Evolutionary conservation across 768 basidiomycete species (phyloP), one percentile per base, ranked within the genome.

Genomic region (Rhodotorula diobovata): DNA sequence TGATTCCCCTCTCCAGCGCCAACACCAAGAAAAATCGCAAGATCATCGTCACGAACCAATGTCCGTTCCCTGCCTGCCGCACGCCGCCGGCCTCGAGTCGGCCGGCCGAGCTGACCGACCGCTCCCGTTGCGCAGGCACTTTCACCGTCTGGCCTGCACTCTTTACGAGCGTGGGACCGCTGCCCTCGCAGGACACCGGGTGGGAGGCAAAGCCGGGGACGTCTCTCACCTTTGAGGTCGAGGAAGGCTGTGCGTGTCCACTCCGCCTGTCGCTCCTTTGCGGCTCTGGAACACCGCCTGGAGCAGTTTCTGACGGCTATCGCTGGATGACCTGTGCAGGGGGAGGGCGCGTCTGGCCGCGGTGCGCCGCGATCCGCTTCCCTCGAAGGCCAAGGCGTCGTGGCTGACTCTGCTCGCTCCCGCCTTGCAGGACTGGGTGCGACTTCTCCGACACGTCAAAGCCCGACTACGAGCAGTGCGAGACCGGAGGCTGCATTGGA

Each of bases 201-300:
- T 70, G 69, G 69, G 69, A 70, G 30, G 63, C 63, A 12, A n/a
- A 34, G 45, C 25, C 59, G 16, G 69, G 69, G 0, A 53, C 69
- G 41, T 37, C 21, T 8, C 11, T 66, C 41, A 30, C 51, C 23
- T 70, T 70, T 35, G 50, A 58, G 37, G 69, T 70, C 12, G 35
- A 65, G 23, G 63, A 70, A 28, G 45, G 46, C 30, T 70, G 69
- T 67, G 32, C 46, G 66, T 37, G 35, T 1, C 23, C 56, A 7
- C n/a, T 43, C 37, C 37, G 15, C 2, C 15, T 23, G 2, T 46
- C 41, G 14, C 6, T 43, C 14, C 12, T 2, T 43, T 43, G 5
- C 2, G 14, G 41, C 41, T 41, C 41, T 41, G 10, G 41, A 41
- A 41, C 16, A 10, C 41, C 41, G 41, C 45, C 23, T 21, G 20